Percentiles rank a stretch among this genome's conserved stretches.
Conservation (phyloP, 2,329 filamentous ascomycete species). For the Truncatella angustata region DNA sequence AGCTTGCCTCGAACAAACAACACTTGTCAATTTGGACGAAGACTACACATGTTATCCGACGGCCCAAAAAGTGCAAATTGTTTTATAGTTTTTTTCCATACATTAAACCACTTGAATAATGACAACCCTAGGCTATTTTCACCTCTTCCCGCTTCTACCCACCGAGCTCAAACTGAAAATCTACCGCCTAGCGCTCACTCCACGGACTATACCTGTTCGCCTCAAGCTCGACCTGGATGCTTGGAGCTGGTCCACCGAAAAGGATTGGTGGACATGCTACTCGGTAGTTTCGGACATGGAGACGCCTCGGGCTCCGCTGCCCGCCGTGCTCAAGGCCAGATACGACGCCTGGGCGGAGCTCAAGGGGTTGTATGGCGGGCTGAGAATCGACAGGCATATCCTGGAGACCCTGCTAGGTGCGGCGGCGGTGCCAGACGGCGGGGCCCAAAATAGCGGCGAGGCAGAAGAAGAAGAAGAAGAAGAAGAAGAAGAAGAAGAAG, state of each 20-base stretch:
- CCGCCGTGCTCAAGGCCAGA: neutral
- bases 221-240: conserved; percentile 8
- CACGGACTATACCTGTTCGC: conserved; percentile 6
- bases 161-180: conserved; percentile 11
- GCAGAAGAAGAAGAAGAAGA: neutral
- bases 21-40: too few species aligned
- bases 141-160: conserved; percentile 1
- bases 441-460: neutral
- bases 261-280: conserved; percentile 11
- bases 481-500: neutral
- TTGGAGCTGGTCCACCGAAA: conserved; percentile 7
- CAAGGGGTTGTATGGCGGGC: neutral
- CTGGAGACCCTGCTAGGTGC: neutral
- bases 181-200: conserved; percentile 8
- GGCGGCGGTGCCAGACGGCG: neutral
- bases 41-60: too few species aligned
- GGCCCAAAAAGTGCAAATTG: too few species aligned
- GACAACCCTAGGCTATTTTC: neutral
- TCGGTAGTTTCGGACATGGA: neutral
- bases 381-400: neutral
- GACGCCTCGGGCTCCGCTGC: neutral
- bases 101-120: neutral
- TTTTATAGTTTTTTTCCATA: too few species aligned
- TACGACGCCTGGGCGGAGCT: conserved; percentile 8
- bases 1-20: too few species aligned